phyloP scores from a whole-genome alignment of 2,329 filamentous ascomycete genomes.

The Dichotomopilus funicola region DNA sequence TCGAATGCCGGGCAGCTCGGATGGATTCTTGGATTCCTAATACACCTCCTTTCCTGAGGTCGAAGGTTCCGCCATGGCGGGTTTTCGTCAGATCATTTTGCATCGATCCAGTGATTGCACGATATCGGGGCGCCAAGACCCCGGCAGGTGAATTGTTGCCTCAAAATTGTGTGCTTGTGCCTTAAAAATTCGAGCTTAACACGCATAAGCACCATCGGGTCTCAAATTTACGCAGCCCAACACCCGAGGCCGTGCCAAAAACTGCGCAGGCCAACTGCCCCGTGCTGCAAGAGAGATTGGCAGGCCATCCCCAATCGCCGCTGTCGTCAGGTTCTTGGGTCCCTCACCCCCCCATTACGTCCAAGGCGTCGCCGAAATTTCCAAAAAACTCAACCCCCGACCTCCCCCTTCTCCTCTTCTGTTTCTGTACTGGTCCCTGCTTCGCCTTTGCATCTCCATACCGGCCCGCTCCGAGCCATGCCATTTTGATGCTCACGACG shows the following conservation, averaged over 20 bases:
- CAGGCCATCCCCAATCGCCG: conserved; percentile 25
- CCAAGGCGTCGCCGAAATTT: conserved; percentile 25
- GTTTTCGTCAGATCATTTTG: not conserved
- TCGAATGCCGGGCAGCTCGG: too few species aligned
- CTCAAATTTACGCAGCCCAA: conserved; percentile 23
- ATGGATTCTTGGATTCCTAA: too few species aligned
- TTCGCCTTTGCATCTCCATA: conserved; percentile 12
- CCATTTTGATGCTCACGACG: conserved; percentile 24
- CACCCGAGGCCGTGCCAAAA: conserved; percentile 19
- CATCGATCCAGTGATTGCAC: not conserved
- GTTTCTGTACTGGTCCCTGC: conserved; percentile 18
- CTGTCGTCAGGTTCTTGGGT: conserved; percentile 20
- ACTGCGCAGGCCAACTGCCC: conserved; percentile 22
- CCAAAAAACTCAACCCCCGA: conserved; percentile 24
- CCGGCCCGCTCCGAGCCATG: conserved; percentile 19
- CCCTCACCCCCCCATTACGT: conserved; percentile 24
- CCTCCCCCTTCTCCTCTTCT: conserved; percentile 17
- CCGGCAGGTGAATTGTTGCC: conserved; percentile 20
- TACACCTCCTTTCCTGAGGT: too few species aligned
- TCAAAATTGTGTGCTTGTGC: conserved; percentile 11
- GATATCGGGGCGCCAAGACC: conserved; percentile 23
- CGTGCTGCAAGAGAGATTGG: conserved; percentile 20
- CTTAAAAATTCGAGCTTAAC: conserved; percentile 8
- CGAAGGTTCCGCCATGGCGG: not conserved
- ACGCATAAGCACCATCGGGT: conserved; percentile 12